Percentiles rank a stretch among this genome's conserved stretches.
Evolutionary conservation across 2,329 filamentous ascomycete genomes (phyloP).

Genomic region (Aspergillus oerlinghausenensis): DNA sequence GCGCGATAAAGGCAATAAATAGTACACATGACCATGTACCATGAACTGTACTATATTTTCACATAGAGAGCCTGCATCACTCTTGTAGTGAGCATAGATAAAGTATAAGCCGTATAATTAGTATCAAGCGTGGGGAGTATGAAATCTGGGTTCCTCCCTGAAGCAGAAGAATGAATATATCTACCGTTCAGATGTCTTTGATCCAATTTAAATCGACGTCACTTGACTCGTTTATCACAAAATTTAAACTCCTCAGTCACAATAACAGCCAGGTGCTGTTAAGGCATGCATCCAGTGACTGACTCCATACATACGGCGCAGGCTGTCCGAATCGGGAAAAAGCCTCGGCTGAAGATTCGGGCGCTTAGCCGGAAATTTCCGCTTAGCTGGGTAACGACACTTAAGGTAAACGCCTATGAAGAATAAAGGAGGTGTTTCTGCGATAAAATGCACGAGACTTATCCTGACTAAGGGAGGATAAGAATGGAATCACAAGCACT

Average conservation of each 20-base stretch:
- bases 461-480: background rate
- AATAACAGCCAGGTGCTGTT: background rate
- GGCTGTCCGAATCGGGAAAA: constrained; percentile 1
- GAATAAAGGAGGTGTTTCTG: background rate
- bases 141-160: background rate
- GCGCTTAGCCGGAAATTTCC: constrained; percentile 10
- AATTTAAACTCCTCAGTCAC: background rate
- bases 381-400: background rate
- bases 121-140: background rate
- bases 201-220: background rate
- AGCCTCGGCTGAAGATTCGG: constrained; percentile 7
- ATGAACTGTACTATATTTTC: no score
- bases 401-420: background rate
- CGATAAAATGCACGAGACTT: background rate
- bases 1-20: no score
- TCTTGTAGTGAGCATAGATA: constrained; percentile 8
- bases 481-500: background rate
- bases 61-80: no score
- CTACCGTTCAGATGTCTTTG: background rate
- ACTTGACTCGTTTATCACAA: background rate
- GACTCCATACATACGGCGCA: background rate
- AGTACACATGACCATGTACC: no score
- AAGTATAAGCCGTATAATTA: constrained; percentile 12
- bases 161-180: background rate
- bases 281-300: background rate